Evolutionary conservation across 192 early-diverging fungal species (phyloP).

Genomic region (Linnemannia exigua): DNA sequence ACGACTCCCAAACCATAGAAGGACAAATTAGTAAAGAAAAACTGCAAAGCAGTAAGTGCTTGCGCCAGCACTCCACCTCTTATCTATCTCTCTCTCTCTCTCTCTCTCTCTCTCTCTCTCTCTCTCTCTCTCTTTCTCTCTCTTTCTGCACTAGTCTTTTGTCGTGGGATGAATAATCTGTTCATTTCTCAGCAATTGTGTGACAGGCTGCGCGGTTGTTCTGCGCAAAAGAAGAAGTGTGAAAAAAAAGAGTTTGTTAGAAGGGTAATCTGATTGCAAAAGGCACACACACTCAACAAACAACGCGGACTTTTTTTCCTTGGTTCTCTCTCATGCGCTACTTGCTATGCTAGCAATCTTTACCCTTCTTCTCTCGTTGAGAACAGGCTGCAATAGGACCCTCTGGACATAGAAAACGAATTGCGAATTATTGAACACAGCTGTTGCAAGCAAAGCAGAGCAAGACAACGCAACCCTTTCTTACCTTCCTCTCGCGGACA

Average conservation of each 20-base stretch:
- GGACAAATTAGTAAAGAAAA: background rate
- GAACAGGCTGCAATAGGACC: background rate
- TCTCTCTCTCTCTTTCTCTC: background rate
- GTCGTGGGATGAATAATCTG: background rate
- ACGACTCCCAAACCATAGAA: background rate
- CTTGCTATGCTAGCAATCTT: background rate
- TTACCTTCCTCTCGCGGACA: background rate
- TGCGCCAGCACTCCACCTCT: too few species aligned
- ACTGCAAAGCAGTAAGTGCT: background rate
- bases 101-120: background rate
- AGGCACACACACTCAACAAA: background rate
- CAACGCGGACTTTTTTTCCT: constrained; percentile 1
- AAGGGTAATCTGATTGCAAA: background rate
- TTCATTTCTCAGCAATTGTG: background rate
- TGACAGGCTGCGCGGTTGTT: background rate
- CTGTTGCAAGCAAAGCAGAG: too few species aligned
- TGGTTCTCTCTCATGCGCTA: background rate
- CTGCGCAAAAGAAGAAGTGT: background rate
- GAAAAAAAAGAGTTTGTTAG: background rate
- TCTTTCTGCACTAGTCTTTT: too few species aligned
- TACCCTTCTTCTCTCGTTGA: background rate
- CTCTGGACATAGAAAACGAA: background rate
- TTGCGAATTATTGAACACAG: background rate
- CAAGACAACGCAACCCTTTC: background rate
- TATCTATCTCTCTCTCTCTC: background rate